Evolutionary conservation across 805 yeast genomes (phyloP), one percentile per base, ranked within the genome.

Genomic region (Saturnispora saitoi): DNA sequence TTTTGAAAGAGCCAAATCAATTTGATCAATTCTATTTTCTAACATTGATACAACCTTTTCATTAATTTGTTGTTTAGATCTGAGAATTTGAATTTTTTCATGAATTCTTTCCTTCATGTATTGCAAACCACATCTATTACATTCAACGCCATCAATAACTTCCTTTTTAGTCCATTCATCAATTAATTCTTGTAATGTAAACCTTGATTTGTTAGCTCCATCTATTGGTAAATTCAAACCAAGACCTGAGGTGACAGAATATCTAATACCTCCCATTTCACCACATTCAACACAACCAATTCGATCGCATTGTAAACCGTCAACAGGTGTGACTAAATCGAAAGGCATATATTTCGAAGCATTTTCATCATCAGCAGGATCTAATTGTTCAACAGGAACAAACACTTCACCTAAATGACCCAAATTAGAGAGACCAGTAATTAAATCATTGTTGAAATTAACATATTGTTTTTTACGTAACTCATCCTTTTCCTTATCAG

Each of bases 271-370:
- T 48, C 96, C 96, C 64, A 81, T 86, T 58, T 91, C 97, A 50
- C 96, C 96, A 73, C 98, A 91, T 14, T 72, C 72, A 45, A 86
- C 72, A 63, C 98, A 91, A 0, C 96, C 96, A 44, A 91, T 89
- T 58, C 97, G 73, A 58, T 87, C 95, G 7, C 89, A 91, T 26
- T 82, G 76, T 3, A 86, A 69, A 3, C 98, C 98, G 67, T 91
- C 98, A 14, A 91, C 89, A 0, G 98, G 98, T 0, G 96, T 89
- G 1, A 88, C 63, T 48, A 86, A 65, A 48, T 77, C 77, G 53
- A 77, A 71, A 0, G 82, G 77, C 50, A 67, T 72, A 26, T 71
- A 73, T 56, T 73, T 73, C 7, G 69, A 57, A 5, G 66, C 67
- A 5, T 71, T 67, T 48, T 70, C 71, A 2, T 64, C 62, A 49